Base-by-base conservation (phyloP, 2,329 filamentous ascomycete genomes). In the Cercospora nicotianae region DNA sequence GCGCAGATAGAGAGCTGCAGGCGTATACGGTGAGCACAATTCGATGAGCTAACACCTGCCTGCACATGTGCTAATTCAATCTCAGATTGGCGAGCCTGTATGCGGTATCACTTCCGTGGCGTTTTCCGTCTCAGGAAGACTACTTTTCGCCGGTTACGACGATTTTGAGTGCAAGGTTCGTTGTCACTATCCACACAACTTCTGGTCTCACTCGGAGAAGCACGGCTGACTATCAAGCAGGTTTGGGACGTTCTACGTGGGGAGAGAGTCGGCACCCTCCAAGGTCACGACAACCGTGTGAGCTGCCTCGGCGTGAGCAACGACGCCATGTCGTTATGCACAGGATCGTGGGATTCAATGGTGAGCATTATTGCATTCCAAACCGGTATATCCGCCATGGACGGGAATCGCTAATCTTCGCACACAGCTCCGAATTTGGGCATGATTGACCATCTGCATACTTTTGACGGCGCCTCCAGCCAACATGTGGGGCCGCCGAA, bases 101-200 rank as follows among this genome's bases (percentile, higher is more conserved):
- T 99, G 95, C 79, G 95, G 95, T 76, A 98, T 99, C 77, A 99
- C 95, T 26, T 99, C 95, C 4, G 95, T 99, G 59, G 95, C 94
- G 68, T 98, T 96, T 76, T 99, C 95, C 16, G 94, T 99, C 13
- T 99, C 95, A 67, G 95, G 95, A 67, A 89, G 95, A 79, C 85
- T 99, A 76, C 85, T 99, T 48, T 99, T 99, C 80, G 95, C 95
- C 65, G 95, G 95, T 74, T 99, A 99, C 78, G 95, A 99, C 77
- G 95, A 99, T 79, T 99, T 97, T 77, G 95, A 99, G 83, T 99
- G 95, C 94, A 99, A 98, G 91, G 94, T 97, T 84, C 77, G 88
- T 53, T 39, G 45, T 31, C 13, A 53, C 20, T 18, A 36, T 10
- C 45, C 23, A 30, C 16, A 33, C 13, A 12, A 30, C 2, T 58